Evolutionary conservation across 2,329 filamentous ascomycete species (phyloP).

Genomic region (Fusarium tuaranense): DNA sequence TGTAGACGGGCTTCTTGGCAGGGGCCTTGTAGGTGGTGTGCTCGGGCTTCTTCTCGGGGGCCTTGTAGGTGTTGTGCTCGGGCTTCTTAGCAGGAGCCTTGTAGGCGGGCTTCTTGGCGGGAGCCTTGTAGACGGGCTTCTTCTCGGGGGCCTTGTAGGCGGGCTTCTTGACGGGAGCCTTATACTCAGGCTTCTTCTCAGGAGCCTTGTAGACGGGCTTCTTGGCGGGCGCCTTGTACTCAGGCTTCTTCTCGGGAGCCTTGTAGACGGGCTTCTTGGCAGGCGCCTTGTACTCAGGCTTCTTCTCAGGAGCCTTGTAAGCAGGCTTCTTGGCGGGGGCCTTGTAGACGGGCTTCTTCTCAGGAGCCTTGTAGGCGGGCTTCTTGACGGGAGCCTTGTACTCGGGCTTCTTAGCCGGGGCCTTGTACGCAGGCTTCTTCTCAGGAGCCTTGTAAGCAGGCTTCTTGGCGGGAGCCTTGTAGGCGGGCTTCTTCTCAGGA

Average conservation of each 20-base stretch:
- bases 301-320: neutral
- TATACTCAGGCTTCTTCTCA: neutral
- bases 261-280: neutral
- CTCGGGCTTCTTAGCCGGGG: neutral
- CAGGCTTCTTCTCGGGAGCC: neutral
- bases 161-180: neutral
- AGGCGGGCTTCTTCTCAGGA: neutral
- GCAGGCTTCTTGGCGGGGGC: neutral
- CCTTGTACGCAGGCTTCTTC: neutral
- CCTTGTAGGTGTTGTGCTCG: neutral
- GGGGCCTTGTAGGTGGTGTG: neutral
- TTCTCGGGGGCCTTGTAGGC: neutral
- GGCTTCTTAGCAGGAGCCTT: neutral
- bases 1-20: neutral
- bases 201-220: neutral
- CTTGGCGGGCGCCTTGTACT: neutral
- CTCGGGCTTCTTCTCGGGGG: neutral
- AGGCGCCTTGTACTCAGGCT: neutral
- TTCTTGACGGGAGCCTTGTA: neutral
- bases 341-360: neutral
- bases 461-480: neutral
- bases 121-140: neutral
- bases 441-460: neutral
- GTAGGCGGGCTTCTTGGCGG: neutral
- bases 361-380: neutral